These are phyloP conservation scores for Cryptosporidium bovis DNA, from an alignment of 169 alveolate species.

Conservation along the genomic window DNA sequence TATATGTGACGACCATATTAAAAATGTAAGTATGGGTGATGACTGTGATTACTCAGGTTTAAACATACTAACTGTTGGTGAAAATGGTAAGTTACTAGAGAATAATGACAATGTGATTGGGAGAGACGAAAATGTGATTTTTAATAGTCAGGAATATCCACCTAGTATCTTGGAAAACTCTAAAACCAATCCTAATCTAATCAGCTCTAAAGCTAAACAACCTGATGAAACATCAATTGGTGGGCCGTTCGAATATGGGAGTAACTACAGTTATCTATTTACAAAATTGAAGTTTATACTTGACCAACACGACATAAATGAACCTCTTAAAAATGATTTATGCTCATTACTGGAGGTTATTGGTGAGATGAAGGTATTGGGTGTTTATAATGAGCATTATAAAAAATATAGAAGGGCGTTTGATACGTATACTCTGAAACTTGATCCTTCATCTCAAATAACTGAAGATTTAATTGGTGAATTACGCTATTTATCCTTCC, in stretches of 20 bases:
- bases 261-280: constrained; percentile 31
- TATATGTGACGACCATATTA: no score
- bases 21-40: no score
- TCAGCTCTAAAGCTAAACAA: not conserved
- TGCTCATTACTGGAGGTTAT: constrained; percentile 31
- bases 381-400: constrained; percentile 48
- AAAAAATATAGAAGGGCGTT: constrained; percentile 52
- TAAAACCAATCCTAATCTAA: no score
- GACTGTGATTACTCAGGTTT: no score
- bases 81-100: no score
- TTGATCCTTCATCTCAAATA: not conserved
- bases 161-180: no score
- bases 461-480: constrained; percentile 20
- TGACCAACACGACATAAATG: not conserved
- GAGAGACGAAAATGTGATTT: no score
- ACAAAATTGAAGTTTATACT: constrained; percentile 45
- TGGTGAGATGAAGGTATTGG: constrained; percentile 47
- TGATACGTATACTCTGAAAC: constrained; percentile 22
- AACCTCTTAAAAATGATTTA: constrained; percentile 8
- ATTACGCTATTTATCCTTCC: constrained; percentile 35
- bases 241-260: constrained; percentile 43
- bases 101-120: no score
- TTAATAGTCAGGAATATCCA: no score
- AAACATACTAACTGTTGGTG: no score
- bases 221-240: not conserved